Conservation (phyloP, 2,329 filamentous ascomycete species). For the Penicillium sp. region DNA sequence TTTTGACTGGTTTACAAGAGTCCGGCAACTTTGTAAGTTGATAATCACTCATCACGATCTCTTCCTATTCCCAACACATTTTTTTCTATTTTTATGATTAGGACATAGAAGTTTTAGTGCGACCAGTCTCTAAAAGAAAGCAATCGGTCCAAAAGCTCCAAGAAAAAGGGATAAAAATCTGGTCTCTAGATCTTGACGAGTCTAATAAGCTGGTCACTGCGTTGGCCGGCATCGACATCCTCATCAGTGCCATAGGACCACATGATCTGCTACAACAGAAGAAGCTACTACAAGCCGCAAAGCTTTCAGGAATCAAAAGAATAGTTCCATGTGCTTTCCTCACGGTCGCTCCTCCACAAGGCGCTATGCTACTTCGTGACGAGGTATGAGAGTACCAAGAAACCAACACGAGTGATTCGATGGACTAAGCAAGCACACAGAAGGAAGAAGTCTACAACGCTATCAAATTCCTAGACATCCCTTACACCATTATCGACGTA, state of each 20-base stretch:
- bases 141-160: slow-evolving; percentile 20
- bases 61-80: neutral
- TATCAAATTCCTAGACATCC: slow-evolving; percentile 48
- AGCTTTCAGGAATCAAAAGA: slow-evolving; percentile 50
- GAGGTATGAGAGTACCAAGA: slow-evolving; percentile 19
- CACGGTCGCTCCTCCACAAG: slow-evolving; percentile 41
- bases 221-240: slow-evolving; percentile 39
- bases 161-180: neutral
- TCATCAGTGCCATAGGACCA: slow-evolving; percentile 43
- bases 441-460: slow-evolving; percentile 55
- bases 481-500: slow-evolving; percentile 59
- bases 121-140: slow-evolving; percentile 48
- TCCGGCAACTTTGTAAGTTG: slow-evolving; percentile 24
- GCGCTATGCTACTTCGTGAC: slow-evolving; percentile 39
- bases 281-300: slow-evolving; percentile 46
- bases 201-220: slow-evolving; percentile 17
- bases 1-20: slow-evolving; percentile 29
- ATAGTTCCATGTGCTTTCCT: slow-evolving; percentile 54
- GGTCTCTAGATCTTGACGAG: neutral
- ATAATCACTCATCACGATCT: neutral
- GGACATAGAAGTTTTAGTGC: slow-evolving; percentile 50
- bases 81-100: slow-evolving; percentile 18
- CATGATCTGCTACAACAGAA: slow-evolving; percentile 17
- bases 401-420: neutral
- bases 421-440: slow-evolving; percentile 34